Conservation (phyloP, 495 filamentous ascomycete species). For the Massariosphaeria phaeospora region DNA sequence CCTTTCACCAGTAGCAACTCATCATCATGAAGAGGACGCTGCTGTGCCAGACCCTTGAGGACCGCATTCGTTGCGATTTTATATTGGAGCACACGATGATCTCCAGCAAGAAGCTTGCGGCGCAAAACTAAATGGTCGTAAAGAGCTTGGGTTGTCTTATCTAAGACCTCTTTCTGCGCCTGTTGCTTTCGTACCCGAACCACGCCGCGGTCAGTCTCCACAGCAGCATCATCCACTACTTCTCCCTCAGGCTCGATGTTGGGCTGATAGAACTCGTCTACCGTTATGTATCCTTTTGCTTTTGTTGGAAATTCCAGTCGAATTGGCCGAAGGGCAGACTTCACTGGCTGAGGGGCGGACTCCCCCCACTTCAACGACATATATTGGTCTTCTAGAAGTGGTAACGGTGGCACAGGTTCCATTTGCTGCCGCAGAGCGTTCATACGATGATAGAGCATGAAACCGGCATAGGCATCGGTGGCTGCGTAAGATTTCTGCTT, state of each 20-base stretch:
- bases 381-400: conserved; percentile 60
- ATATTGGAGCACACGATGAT: neutral
- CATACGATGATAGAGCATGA: conserved; percentile 66
- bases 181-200: too few species aligned
- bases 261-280: neutral
- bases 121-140: neutral
- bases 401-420: conserved; percentile 63
- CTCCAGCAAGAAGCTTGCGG: conserved; percentile 1
- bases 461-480: conserved; percentile 73
- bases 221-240: neutral
- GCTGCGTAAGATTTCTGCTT: conserved; percentile 78
- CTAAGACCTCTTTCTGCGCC: conserved; percentile 6
- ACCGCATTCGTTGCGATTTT: conserved; percentile 11
- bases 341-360: neutral
- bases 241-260: neutral
- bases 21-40: conserved; percentile 8
- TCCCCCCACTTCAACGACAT: conserved; percentile 37
- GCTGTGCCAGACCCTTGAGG: conserved; percentile 6
- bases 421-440: conserved; percentile 61
- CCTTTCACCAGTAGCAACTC: conserved; percentile 11
- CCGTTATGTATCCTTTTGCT: neutral
- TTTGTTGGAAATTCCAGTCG: neutral
- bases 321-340: conserved; percentile 9
- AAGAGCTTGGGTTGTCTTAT: neutral
- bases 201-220: too few species aligned